These are phyloP conservation scores for Apiotrichum montevideense DNA, from an alignment of 1,284 basidiomycete genomes.

Conservation along the genomic window DNA sequence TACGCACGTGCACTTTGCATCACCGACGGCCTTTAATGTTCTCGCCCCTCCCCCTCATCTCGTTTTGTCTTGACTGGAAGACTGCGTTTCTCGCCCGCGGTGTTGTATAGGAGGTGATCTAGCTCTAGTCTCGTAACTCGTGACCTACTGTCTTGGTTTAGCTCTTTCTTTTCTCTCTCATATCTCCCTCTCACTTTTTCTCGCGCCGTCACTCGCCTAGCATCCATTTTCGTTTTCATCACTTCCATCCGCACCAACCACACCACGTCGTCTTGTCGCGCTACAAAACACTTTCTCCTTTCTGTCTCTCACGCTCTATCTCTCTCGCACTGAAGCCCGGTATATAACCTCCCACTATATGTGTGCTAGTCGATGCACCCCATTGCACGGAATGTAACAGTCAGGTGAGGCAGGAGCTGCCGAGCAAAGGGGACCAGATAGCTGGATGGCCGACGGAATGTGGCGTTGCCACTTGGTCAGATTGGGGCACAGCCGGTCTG, in stretches of 20 bases:
- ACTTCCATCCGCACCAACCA: neutral
- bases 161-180: neutral
- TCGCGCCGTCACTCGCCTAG: too few species aligned
- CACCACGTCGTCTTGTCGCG: neutral
- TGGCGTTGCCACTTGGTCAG: too few species aligned
- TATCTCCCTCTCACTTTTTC: neutral
- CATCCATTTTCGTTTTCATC: neutral
- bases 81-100: neutral
- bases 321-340: neutral
- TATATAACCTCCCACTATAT: neutral
- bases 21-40: too few species aligned
- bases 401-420: too few species aligned
- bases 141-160: neutral
- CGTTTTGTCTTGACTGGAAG: neutral
- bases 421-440: too few species aligned
- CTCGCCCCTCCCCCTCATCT: neutral
- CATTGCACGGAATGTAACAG: slow-evolving; percentile 2
- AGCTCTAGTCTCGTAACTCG: neutral
- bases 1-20: too few species aligned
- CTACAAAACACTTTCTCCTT: neutral
- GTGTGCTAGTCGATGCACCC: slow-evolving; percentile 5
- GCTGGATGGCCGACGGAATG: too few species aligned
- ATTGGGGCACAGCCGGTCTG: too few species aligned
- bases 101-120: slow-evolving; percentile 3
- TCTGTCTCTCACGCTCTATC: neutral